Evolutionary conservation across 768 basidiomycete genomes (phyloP).

Genomic region (Calocera cornea): DNA sequence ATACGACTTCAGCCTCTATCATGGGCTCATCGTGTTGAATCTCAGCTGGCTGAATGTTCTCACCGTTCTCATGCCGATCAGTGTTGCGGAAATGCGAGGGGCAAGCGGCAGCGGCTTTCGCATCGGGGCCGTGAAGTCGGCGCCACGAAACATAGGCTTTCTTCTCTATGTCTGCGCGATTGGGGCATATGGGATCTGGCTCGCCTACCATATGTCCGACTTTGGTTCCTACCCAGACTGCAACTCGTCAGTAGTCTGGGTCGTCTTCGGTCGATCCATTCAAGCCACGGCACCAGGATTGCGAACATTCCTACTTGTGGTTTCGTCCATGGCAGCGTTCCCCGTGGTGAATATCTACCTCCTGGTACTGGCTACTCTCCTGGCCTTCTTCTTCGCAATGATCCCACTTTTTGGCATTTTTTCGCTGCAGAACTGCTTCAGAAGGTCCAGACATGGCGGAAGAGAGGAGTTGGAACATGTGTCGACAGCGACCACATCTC

Average conservation of each 20-base stretch:
- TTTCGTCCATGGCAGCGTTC: not conserved
- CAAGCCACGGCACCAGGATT: not conserved
- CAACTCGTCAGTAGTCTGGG: not conserved
- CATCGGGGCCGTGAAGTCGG: not conserved
- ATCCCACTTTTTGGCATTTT: not conserved
- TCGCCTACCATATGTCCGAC: not conserved
- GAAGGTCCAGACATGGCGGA: too few relatives aligned
- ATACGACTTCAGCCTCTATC: not conserved
- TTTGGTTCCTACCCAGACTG: not conserved
- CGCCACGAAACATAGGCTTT: not conserved
- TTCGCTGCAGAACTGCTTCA: not conserved
- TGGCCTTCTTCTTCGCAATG: not conserved
- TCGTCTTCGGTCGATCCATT: not conserved
- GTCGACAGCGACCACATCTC: too few relatives aligned
- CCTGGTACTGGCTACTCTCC: not conserved
- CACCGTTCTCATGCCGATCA: not conserved
- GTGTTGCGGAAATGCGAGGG: not conserved
- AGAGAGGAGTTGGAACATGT: too few relatives aligned
- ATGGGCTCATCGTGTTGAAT: not conserved
- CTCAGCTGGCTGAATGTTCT: not conserved
- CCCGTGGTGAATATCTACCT: not conserved
- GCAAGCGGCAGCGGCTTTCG: not conserved
- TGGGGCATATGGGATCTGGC: not conserved
- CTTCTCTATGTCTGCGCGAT: not conserved
- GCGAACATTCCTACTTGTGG: not conserved